Evolutionary conservation across 495 filamentous ascomycete genomes (phyloP).

Genomic region (Hypoxylon intermedium): DNA sequence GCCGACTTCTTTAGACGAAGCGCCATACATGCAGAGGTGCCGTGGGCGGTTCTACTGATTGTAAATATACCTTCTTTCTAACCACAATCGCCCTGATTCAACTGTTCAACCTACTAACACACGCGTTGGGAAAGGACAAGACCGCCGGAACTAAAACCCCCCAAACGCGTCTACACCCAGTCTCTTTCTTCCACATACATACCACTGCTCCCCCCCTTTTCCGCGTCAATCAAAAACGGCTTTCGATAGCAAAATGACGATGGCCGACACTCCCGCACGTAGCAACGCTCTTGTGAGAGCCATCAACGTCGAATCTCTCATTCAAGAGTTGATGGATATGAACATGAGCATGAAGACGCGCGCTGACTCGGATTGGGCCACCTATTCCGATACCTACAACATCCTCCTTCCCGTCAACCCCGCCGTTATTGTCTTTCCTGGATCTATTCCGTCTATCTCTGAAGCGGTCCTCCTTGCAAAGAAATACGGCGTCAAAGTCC

Average conservation of each 20-base stretch:
- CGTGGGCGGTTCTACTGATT: too few relatives aligned
- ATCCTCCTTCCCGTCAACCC: slow-evolving; percentile 62
- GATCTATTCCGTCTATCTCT: slow-evolving; percentile 56
- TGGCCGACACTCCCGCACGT: neutral
- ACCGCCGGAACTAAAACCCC: too few relatives aligned
- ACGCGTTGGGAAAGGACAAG: neutral
- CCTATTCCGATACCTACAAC: slow-evolving; percentile 61
- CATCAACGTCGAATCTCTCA: neutral
- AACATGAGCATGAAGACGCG: slow-evolving; percentile 25
- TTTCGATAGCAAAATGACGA: slow-evolving; percentile 6
- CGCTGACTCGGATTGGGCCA: slow-evolving; percentile 38
- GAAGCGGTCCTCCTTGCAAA: slow-evolving; percentile 58
- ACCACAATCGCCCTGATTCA: neutral
- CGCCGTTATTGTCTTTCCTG: slow-evolving; percentile 62
- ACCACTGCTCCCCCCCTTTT: neutral
- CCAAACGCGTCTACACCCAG: too few relatives aligned
- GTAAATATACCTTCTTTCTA: neutral
- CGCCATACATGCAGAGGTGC: too few relatives aligned
- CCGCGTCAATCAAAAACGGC: neutral
- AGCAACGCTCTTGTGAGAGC: too few relatives aligned
- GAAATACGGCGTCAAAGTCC: slow-evolving; percentile 58
- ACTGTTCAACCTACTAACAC: too few relatives aligned
- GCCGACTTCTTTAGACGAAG: too few relatives aligned
- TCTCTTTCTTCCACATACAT: neutral
- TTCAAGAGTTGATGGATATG: slow-evolving; percentile 3